Evolutionary conservation across 208 protist genomes (phyloP), one percentile per base, ranked within the genome.

Genomic region (Leishmania arabica): DNA sequence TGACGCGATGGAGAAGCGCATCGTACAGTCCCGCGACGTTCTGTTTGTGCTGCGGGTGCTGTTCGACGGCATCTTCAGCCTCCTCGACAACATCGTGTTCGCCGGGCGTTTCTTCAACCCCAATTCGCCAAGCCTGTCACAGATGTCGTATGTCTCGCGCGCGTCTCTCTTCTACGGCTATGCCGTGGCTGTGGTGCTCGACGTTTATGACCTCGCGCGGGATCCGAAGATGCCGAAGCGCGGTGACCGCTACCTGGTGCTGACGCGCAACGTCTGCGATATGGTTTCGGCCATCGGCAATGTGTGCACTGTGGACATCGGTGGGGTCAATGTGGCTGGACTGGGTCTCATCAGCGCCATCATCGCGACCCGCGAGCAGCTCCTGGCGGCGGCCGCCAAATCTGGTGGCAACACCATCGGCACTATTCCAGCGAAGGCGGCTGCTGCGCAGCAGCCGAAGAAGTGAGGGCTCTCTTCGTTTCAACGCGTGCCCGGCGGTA

Each of bases 61-160:
- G 47, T 92, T 89, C 47, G 94, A 97, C 76, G 86, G 87, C 54
- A 77, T 95, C 77, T 97, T 97, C 87, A 93, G 90, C 68, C 54
- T 93, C 7, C 81, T 91, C 34, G 93, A 97, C 81, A 97, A 97
- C 85, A 84, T 95, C 78, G 89, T 92, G 1, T 97, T 90, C 73
- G 15, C 91, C 56, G 91, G 90, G 42, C 78, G 82, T 24, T 93
- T 93, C 84, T 83, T 87, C 75, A 53, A 80, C 47, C 78, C 78
- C n/a, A 47, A 83, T 65, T 82, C 80, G 42, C 31, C 73, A 13
- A 47, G 86, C 34, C 72, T 90, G 11, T 64, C 73, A 37, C 80
- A 89, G 56, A 77, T 95, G 66, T 75, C 82, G 3, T 65, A 86
- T 60, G 27, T 89, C 5, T 92, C 91, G 11, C 86, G 90, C 64